Base-by-base conservation (phyloP, 108 stramenopile species). In the Cyclotella sp. region DNA sequence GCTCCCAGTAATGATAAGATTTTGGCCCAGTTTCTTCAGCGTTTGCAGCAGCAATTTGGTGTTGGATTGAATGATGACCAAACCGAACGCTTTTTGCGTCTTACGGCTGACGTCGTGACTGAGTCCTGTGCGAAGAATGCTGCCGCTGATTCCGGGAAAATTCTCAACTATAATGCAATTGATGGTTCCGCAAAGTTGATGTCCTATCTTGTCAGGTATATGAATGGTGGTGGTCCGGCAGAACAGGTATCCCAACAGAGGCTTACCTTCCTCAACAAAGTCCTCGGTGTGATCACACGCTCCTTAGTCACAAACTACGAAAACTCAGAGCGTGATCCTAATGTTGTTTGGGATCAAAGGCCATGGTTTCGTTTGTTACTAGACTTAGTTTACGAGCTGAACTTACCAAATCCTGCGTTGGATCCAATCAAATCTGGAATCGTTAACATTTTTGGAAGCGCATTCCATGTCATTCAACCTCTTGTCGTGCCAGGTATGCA, bases 291-390 rank as follows among this genome's bases (percentile, higher is more conserved):
- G 14, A 72, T 87, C 22, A 86, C 91, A 22, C 88, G 96, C 40
- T 79, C 88, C 28, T 90, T 98, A 85, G 92, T 96, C 83, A 89
- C 90, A 57, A 76, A 84, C 59, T 88, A 80, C 21, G 89, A 93
- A 70, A 84, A 84, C 55, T 70, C 84, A 9, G 86, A 84, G 59
- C 78, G 77, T 47, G 71, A 76, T 47, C 46, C 58, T 19, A 73
- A 45, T 34, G 61, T 49, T 19, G 62, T 57, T 19, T 93, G 95
- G 93, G 99, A 99, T 73, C 98, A 97, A 75, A 82, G 98, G 43
- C 99, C 99, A 19, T 99, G 98, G 95, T 98, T 95, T 84, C 90
- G 99, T 43, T 76, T 99, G 60, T 72, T 99, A 3, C 84, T 98
- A 28, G 94, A 97, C 86, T 82, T 99, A 69, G 75, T 97, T 2